Base-by-base conservation (phyloP, 75 land plant species). In the Pinus taeda region DNA sequence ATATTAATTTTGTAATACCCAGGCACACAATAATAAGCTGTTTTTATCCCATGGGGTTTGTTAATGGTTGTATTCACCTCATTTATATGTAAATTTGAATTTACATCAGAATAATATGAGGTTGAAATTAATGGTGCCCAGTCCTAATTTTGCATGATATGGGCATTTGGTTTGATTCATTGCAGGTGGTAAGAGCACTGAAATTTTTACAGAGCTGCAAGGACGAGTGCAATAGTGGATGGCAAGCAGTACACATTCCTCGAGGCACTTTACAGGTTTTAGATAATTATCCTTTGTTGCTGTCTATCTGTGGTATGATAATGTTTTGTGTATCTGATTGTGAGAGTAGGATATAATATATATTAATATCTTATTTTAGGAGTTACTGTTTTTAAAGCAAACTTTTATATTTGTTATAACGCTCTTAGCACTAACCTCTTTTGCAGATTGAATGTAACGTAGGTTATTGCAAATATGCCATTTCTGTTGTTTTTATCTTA, bases 201-300 rank as follows among this genome's bases (percentile, higher is more conserved):
- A 45, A 74, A 6, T 81, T 84, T 49, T 74, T 94, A 18, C 93
- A 89, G 64, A 72, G 63, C 30, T 82, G 88, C 30, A 92, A 82
- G 73, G 86, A 89, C 53, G 73, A 49, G 5, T 83, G 57, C 64
- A 33, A 21, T 58, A 62, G 76, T 77, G 84, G 86, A n/a, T 92
- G 91, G 89, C 78, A 90, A 17, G 80, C 88, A 70, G 85, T 85
- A 42, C 33, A 77, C 62, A 94, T 94, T 60, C 95, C 97, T 77
- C 93, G 97, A 59, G 97, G 97, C 77, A 90, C 95, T 14, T 88
- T 94, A 63, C 97, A 94, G 94, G 94, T 92, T 85, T 83, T 85
- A 86, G 36, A 69, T 69, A 69, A 37, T 69, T 69, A 69, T 22
- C 20, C 49, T 49, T 49, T 49, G 53, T 8, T 42, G 53, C 14